Evolutionary conservation across 75 land plant genomes (phyloP).

Genomic region (Pinus taeda): DNA sequence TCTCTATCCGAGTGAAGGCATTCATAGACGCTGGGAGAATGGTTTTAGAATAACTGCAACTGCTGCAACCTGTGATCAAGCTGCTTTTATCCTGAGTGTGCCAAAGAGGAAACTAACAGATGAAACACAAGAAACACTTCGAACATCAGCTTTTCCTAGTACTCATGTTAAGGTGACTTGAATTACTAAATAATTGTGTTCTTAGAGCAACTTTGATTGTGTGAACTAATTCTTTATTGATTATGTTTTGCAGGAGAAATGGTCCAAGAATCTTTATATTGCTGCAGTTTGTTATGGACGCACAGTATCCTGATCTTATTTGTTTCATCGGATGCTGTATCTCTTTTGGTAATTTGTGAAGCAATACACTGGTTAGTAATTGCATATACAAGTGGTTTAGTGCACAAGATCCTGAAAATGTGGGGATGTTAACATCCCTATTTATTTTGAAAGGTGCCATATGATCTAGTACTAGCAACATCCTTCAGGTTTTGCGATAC

Average conservation of each 20-base stretch:
- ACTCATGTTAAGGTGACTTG: constrained; percentile 78
- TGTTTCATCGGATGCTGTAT: neutral
- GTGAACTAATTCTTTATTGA: neutral
- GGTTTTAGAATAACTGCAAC: constrained; percentile 87
- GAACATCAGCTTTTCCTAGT: constrained; percentile 89
- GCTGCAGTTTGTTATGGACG: constrained; percentile 63
- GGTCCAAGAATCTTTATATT: constrained; percentile 64
- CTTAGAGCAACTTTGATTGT: constrained; percentile 1
- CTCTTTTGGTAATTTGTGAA: neutral
- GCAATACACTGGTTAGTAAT: constrained; percentile 2
- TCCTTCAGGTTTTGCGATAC: constrained; percentile 2
- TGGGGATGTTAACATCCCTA: no score
- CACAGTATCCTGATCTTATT: constrained; percentile 42
- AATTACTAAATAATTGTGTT: neutral
- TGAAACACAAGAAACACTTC: constrained; percentile 86
- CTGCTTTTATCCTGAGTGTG: constrained; percentile 80
- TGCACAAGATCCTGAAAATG: constrained; percentile 3
- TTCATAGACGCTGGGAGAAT: constrained; percentile 85
- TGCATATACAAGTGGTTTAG: neutral
- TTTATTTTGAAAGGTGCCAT: neutral
- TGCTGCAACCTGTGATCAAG: constrained; percentile 90
- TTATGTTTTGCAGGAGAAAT: constrained; percentile 44
- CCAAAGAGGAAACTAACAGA: constrained; percentile 71
- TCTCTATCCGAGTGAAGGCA: constrained; percentile 95
- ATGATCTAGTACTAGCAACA: constrained; percentile 3